These are phyloP conservation scores for Sphagnurus paluster DNA, from an alignment of 1,284 basidiomycete species.

Conservation along the genomic window DNA sequence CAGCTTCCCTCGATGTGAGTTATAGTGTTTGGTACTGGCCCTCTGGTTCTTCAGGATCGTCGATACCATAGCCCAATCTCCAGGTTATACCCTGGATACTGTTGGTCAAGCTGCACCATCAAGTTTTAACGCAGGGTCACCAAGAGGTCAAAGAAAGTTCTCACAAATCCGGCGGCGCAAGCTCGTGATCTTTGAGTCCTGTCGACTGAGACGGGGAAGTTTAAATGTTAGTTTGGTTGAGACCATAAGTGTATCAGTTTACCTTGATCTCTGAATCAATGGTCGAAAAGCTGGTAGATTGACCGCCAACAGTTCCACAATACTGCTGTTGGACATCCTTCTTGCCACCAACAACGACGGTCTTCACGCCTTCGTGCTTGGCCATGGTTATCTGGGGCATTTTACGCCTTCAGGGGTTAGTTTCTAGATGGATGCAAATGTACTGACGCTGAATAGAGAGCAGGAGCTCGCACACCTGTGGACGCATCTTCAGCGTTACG, in stretches of 20 bases:
- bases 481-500: not conserved
- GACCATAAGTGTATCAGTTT: slow-evolving; percentile 9
- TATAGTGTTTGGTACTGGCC: slow-evolving; percentile 32
- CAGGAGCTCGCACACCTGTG: slow-evolving; percentile 51
- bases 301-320: slow-evolving; percentile 62
- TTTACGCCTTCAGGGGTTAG: not conserved
- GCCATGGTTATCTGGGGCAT: slow-evolving; percentile 54
- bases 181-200: slow-evolving; percentile 51
- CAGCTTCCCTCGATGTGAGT: not conserved
- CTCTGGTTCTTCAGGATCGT: slow-evolving; percentile 52
- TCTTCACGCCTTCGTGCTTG: slow-evolving; percentile 56
- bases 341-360: slow-evolving; percentile 57
- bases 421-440: not conserved
- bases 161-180: slow-evolving; percentile 64
- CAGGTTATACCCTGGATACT: slow-evolving; percentile 61
- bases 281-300: slow-evolving; percentile 53
- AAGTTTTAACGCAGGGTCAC: not conserved
- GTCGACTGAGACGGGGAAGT: slow-evolving; percentile 34
- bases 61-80: slow-evolving; percentile 59
- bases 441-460: slow-evolving; percentile 53
- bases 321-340: slow-evolving; percentile 52
- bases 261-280: slow-evolving; percentile 64
- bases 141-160: slow-evolving; percentile 20
- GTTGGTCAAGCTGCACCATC: slow-evolving; percentile 41
- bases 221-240: not conserved